Evolutionary conservation across 129 eudicot genomes (phyloP), one percentile per base, ranked within the genome.

Genomic region (Escallonia herrerae): DNA sequence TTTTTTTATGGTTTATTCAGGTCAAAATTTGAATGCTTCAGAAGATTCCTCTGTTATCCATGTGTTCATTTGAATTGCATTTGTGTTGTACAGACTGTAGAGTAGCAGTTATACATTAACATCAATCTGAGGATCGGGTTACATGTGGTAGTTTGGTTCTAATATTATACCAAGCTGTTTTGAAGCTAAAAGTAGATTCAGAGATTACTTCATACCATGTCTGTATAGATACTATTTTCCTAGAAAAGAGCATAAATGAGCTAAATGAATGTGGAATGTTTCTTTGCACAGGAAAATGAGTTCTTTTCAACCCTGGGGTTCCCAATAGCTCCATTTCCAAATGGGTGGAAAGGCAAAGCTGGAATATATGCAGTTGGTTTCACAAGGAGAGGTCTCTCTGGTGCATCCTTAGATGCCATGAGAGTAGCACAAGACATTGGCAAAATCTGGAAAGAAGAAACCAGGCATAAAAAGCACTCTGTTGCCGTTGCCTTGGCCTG

Each of bases 361-460:
- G 98, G 98, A 40, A 51, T 91, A 14, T 91, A 91, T 67, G 87
- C 96, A 43, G 98, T 86, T 67, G 98, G 98, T 44, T 91, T 91
- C 87, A 88, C 96, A 58, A 75, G 82, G 54, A 83, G 82, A 71
- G 98, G 98, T 40, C 72, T 91, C 2, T 81, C 89, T 4, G 98
- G 98, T 77, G 96, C 96, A 62, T 79, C 98, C 12, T 64, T 72
- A 41, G 98, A 91, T 63, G 98, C 96, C 55, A 66, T 80, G 45
- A 83, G 75, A 81, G 95, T 91, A 12, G 80, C 98, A 43, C 71
- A 85, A 62, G 98, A 91, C 47, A 91, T 91, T 70, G 95, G 82
- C 3, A 60, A 72, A 55, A 76, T 82, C 38, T 91, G 98, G 98
- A 83, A 81, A 63, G 76, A 85, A 82, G 98, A 88, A 82, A 84